A percentile compares a stretch with the other conserved stretches of the same genome.
These are phyloP conservation scores for Geotrichum cucujoidarum DNA, from an alignment of 1,139 yeast genomes.

Conservation along the genomic window DNA sequence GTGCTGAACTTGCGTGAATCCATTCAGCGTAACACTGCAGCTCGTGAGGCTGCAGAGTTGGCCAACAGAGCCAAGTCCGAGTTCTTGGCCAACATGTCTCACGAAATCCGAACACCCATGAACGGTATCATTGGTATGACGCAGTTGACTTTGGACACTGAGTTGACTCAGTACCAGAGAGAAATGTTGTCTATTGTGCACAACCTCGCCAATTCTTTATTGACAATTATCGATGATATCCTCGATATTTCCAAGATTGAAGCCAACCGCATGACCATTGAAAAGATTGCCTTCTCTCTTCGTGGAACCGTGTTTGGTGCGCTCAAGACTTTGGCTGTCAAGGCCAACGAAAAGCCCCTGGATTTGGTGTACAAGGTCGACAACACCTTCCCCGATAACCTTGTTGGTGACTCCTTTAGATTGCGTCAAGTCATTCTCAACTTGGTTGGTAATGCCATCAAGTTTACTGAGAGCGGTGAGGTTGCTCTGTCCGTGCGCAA, in stretches of 20 bases:
- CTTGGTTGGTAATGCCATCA: constrained; percentile 82
- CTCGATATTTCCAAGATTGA: constrained; percentile 88
- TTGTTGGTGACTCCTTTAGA: constrained; percentile 83
- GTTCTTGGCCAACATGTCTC: constrained; percentile 86
- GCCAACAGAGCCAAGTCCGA: constrained; percentile 90
- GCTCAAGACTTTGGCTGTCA: constrained; percentile 77
- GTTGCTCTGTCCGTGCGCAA: constrained; percentile 47
- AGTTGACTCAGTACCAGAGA: constrained; percentile 79
- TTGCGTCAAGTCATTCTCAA: constrained; percentile 78
- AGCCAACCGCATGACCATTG: constrained; percentile 88
- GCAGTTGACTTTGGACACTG: constrained; percentile 79
- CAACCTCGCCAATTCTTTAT: constrained; percentile 73
- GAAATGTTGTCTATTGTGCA: constrained; percentile 87
- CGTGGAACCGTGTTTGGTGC: constrained; percentile 88
- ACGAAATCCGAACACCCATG: constrained; percentile 87
- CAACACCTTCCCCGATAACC: constrained; percentile 77
- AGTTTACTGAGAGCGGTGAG: constrained; percentile 76
- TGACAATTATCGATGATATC: constrained; percentile 83
- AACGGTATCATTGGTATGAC: constrained; percentile 94
- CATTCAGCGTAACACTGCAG: constrained; percentile 85
- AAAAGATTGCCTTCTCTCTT: constrained; percentile 76
- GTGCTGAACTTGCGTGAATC: constrained; percentile 81
- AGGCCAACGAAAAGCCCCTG: constrained; percentile 78
- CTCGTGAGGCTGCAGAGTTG: constrained; percentile 88
- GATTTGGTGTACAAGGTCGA: constrained; percentile 79